Evolutionary conservation across 768 basidiomycete species (phyloP).

Genomic region (Auriscalpium vulgare): DNA sequence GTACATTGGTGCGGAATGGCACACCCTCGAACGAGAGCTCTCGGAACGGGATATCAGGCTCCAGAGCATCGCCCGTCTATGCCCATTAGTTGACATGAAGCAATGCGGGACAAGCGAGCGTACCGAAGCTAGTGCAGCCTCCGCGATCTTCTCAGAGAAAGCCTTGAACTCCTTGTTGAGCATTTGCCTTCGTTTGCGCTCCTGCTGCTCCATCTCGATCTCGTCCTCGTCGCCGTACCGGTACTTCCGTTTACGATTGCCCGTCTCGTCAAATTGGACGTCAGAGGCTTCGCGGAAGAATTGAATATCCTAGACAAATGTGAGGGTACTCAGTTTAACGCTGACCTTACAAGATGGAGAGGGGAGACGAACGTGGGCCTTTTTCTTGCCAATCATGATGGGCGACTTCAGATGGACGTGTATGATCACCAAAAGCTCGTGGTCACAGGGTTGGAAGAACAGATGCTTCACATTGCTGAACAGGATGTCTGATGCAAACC

Average conservation of each 20-base stretch:
- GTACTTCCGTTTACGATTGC: constrained; percentile 95
- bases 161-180: constrained; percentile 92
- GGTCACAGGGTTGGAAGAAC: constrained; percentile 98
- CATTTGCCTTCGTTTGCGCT: constrained; percentile 79
- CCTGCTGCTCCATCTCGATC: constrained; percentile 97
- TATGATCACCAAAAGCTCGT: constrained; percentile 88
- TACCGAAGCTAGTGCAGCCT: constrained; percentile 73
- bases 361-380: constrained; percentile 65
- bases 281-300: constrained; percentile 98
- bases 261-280: constrained; percentile 97
- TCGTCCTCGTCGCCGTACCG: constrained; percentile 98
- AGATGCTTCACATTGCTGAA: constrained; percentile 98
- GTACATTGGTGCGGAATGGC: constrained; percentile 89
- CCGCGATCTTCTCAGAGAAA: constrained; percentile 88
- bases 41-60: constrained; percentile 94
- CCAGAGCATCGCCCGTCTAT: constrained; percentile 75
- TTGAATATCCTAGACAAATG: constrained; percentile 72
- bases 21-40: constrained; percentile 97
- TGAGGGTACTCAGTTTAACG: background rate
- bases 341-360: background rate
- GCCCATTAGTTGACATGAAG: background rate
- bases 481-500: constrained; percentile 58
- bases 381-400: constrained; percentile 99
- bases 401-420: constrained; percentile 91
- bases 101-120: constrained; percentile 19